A percentile compares a stretch with the other conserved stretches of the same genome.
Evolutionary conservation across 768 basidiomycete genomes (phyloP).

Genomic region (Pleurotus djamor): DNA sequence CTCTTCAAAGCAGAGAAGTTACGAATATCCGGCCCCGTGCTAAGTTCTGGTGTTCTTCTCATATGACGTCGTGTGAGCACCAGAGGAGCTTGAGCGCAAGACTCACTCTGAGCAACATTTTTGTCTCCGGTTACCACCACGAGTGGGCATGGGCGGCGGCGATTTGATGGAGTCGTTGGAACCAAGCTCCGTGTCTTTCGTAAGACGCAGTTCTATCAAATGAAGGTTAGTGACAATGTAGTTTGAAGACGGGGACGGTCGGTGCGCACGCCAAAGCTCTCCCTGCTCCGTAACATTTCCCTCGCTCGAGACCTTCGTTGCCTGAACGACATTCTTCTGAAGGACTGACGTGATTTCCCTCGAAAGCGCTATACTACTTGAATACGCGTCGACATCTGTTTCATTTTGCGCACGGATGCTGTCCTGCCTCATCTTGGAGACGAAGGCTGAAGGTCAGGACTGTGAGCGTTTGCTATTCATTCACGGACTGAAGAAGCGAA

Average conservation of each 20-base stretch:
- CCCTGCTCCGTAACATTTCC: slow-evolving; percentile 18
- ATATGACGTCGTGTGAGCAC: slow-evolving; percentile 18
- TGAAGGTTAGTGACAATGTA: not conserved
- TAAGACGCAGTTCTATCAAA: slow-evolving; percentile 65
- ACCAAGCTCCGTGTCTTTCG: slow-evolving; percentile 82
- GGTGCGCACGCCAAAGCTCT: slow-evolving; percentile 48
- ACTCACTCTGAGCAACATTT: slow-evolving; percentile 25
- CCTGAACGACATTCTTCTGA: slow-evolving; percentile 86
- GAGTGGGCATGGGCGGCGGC: slow-evolving; percentile 44
- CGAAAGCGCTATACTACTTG: slow-evolving; percentile 55
- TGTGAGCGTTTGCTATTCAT: not conserved
- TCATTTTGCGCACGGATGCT: slow-evolving; percentile 37
- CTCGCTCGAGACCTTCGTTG: slow-evolving; percentile 38
- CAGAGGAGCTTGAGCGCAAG: slow-evolving; percentile 4
- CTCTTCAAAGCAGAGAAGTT: slow-evolving; percentile 73
- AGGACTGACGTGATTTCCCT: slow-evolving; percentile 74
- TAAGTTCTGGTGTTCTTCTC: slow-evolving; percentile 11
- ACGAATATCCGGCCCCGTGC: slow-evolving; percentile 26
- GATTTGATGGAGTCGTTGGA: slow-evolving; percentile 78
- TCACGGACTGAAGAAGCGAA: slow-evolving; percentile 12
- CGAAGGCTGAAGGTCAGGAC: slow-evolving; percentile 58
- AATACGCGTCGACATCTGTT: slow-evolving; percentile 45
- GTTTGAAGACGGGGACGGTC: not conserved
- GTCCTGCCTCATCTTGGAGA: slow-evolving; percentile 63
- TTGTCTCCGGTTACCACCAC: slow-evolving; percentile 43